phyloP scores from a whole-genome alignment of 768 basidiomycete genomes.

The Lenzites betulinus region DNA sequence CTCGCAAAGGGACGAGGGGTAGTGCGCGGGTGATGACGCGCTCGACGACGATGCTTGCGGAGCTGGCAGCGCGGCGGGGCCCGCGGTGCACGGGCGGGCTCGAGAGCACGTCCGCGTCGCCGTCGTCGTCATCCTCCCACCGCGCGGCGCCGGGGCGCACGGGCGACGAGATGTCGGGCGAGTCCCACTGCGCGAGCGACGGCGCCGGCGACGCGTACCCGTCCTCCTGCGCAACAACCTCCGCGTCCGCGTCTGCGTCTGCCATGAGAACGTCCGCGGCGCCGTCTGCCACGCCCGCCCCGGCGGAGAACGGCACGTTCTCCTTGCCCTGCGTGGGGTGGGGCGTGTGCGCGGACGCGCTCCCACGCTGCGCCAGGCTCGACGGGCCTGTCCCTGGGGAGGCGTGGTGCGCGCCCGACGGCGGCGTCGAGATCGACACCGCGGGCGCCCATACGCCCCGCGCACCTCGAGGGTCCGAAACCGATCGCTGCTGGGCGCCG shows the following conservation, averaged over 20 bases:
- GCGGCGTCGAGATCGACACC: not conserved
- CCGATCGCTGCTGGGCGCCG: constrained; percentile 17
- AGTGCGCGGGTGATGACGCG: constrained; percentile 13
- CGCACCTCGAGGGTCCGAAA: constrained; percentile 21
- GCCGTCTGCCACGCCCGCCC: constrained; percentile 28
- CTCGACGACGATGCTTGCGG: not conserved
- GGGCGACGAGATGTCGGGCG: constrained; percentile 70
- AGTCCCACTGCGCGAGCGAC: constrained; percentile 49
- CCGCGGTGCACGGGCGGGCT: constrained; percentile 40
- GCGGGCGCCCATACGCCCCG: not conserved
- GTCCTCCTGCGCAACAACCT: constrained; percentile 70
- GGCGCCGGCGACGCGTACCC: constrained; percentile 78
- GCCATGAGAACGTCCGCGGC: constrained; percentile 7
- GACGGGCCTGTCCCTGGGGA: constrained; percentile 24
- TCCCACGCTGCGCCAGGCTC: constrained; percentile 10
- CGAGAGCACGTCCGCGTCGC: constrained; percentile 55
- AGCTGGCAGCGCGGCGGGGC: not conserved
- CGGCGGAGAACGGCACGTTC: constrained; percentile 36
- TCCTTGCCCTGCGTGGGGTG: constrained; percentile 42
- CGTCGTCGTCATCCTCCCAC: constrained; percentile 40
- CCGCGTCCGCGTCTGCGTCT: constrained; percentile 44
- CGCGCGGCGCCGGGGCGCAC: constrained; percentile 31
- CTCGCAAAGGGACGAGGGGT: constrained; percentile 7
- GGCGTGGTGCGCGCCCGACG: constrained; percentile 26
- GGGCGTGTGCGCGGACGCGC: not conserved